Evolutionary conservation across 2,329 filamentous ascomycete species (phyloP).

Genomic region (Didymella exigua): DNA sequence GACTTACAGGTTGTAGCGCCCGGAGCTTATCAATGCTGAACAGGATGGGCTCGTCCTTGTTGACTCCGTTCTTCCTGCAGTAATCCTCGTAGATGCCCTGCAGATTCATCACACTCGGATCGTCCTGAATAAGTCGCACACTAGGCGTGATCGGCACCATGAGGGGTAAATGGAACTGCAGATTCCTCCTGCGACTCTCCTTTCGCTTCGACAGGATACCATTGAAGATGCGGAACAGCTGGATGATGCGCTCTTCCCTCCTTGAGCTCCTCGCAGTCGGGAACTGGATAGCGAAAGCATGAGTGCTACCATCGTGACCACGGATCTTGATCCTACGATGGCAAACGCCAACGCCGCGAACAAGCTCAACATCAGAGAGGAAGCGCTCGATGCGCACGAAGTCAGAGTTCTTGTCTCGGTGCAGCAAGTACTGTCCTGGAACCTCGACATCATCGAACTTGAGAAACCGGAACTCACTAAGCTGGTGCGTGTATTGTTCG

Average conservation of each 20-base stretch:
- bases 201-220: constrained; percentile 89
- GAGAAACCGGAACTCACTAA: constrained; percentile 95
- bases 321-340: constrained; percentile 94
- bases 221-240: constrained; percentile 97
- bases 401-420: constrained; percentile 98
- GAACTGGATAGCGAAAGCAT: constrained; percentile 95
- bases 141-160: constrained; percentile 96
- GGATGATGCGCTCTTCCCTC: constrained; percentile 90
- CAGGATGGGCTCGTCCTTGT: constrained; percentile 92
- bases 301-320: constrained; percentile 95
- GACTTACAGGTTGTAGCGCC: constrained; percentile 58
- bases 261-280: constrained; percentile 90
- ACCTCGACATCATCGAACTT: constrained; percentile 99
- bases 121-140: constrained; percentile 94
- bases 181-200: constrained; percentile 88
- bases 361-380: constrained; percentile 90
- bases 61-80: constrained; percentile 82
- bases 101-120: constrained; percentile 89
- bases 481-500: constrained; percentile 84
- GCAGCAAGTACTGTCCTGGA: constrained; percentile 93
- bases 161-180: constrained; percentile 94
- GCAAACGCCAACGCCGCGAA: constrained; percentile 87
- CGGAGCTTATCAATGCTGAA: constrained; percentile 96
- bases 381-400: constrained; percentile 98
- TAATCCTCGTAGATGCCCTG: constrained; percentile 97